Percentiles rank a stretch among this genome's conserved stretches.
Conservation (phyloP, 306 rosid species). For the Vachellia collinsii region DNA sequence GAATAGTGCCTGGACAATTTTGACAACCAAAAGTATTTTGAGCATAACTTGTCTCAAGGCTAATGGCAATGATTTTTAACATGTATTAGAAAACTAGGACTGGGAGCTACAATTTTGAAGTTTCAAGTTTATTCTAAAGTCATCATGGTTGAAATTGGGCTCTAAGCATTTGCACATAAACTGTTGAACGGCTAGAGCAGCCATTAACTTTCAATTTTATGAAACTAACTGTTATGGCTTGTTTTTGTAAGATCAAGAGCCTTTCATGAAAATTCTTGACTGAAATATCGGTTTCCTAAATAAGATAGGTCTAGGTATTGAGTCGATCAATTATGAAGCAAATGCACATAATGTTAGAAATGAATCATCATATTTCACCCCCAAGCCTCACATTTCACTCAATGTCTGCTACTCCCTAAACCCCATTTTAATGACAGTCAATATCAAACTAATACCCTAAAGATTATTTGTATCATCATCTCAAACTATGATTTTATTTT, state of each 20-base stretch:
- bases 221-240: not conserved
- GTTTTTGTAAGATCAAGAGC: not conserved
- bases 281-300: not conserved
- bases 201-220: not conserved
- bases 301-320: not conserved
- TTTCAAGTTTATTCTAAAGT: not conserved
- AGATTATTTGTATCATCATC: not conserved
- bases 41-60: not conserved
- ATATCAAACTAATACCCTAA: not conserved
- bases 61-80: not conserved
- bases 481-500: not conserved
- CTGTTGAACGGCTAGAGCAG: not conserved
- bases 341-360: not conserved
- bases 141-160: not conserved
- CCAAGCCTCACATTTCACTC: conserved; percentile 22
- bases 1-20: not conserved
- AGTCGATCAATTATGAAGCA: conserved; percentile 19
- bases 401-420: not conserved
- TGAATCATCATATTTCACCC: conserved; percentile 11
- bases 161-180: not conserved
- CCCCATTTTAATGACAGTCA: not conserved
- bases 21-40: not conserved
- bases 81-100: not conserved
- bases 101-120: not conserved
- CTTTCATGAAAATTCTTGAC: not conserved